Percentiles rank a stretch among this genome's conserved stretches.
Evolutionary conservation across 2,329 filamentous ascomycete genomes (phyloP).

Genomic region (Hypoxylon sp.): DNA sequence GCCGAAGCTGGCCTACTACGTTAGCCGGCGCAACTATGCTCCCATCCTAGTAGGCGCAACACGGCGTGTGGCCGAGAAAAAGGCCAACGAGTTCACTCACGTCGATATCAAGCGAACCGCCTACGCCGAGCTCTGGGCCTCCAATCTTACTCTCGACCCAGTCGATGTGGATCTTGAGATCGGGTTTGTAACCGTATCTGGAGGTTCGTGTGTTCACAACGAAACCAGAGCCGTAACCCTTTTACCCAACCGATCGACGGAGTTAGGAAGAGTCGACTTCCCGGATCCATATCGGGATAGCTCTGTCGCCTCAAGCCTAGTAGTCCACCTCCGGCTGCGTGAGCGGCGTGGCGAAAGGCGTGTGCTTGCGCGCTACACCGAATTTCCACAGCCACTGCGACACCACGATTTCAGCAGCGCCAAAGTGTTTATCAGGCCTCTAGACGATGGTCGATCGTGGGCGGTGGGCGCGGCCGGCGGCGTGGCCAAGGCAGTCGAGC

Average conservation of each 20-base stretch:
- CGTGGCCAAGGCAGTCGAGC: not conserved
- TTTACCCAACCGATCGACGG: not conserved
- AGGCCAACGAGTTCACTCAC: slow-evolving; percentile 8
- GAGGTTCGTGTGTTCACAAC: not conserved
- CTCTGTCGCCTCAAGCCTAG: slow-evolving; percentile 4
- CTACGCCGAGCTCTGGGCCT: slow-evolving; percentile 12
- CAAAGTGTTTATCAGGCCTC: slow-evolving; percentile 7
- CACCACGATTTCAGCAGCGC: slow-evolving; percentile 14
- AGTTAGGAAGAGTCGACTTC: not conserved
- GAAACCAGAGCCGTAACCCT: not conserved
- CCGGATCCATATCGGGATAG: slow-evolving; percentile 12
- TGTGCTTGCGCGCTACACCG: slow-evolving; percentile 7
- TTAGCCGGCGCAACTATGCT: slow-evolving; percentile 6
- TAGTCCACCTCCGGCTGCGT: slow-evolving; percentile 12
- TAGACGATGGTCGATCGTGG: slow-evolving; percentile 12
- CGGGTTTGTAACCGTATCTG: not conserved
- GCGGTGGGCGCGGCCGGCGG: not conserved
- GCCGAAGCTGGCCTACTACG: slow-evolving; percentile 10
- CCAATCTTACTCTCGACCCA: slow-evolving; percentile 12
- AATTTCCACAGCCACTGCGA: slow-evolving; percentile 11
- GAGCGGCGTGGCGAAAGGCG: slow-evolving; percentile 2
- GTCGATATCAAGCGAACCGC: slow-evolving; percentile 6
- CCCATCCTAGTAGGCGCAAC: not conserved
- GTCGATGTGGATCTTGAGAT: slow-evolving; percentile 2
- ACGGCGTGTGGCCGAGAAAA: slow-evolving; percentile 1